These are phyloP conservation scores for Suaeda aralocaspica DNA, from an alignment of 148 eudicot genomes.

Conservation along the genomic window DNA sequence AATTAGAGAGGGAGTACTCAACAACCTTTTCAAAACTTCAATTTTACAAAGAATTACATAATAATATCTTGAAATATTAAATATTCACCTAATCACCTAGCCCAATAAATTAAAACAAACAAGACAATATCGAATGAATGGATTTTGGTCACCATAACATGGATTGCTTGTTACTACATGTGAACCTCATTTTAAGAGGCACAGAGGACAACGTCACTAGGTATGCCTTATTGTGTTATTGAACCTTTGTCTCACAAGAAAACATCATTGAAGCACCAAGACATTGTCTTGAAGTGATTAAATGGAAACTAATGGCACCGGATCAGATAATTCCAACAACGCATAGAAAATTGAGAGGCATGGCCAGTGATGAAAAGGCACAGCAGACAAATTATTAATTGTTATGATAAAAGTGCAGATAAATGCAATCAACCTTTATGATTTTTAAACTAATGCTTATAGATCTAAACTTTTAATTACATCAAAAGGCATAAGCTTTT, in stretches of 20 bases:
- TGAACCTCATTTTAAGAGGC: not conserved
- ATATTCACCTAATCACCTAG: not conserved
- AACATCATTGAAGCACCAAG: not conserved
- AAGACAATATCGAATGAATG: not conserved
- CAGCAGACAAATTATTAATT: not conserved
- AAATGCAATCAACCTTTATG: not conserved
- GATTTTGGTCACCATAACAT: not conserved
- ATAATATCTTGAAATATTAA: not conserved
- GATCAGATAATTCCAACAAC: not conserved
- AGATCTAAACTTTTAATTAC: not conserved
- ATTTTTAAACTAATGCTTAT: not conserved
- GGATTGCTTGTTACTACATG: not conserved
- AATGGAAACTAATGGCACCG: not conserved
- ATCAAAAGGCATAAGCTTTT: not conserved
- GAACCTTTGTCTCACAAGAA: not conserved
- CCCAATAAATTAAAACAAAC: not conserved
- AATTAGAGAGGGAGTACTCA: not conserved
- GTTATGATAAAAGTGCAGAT: not conserved
- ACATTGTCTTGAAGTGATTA: not conserved
- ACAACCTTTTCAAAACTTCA: not conserved
- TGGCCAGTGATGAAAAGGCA: not conserved
- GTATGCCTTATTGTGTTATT: not conserved
- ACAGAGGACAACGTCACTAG: not conserved
- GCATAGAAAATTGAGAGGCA: not conserved
- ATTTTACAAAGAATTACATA: not conserved